Base-by-base conservation (phyloP, 2,329 filamentous ascomycete species). In the Fusarium xyrophilum region DNA sequence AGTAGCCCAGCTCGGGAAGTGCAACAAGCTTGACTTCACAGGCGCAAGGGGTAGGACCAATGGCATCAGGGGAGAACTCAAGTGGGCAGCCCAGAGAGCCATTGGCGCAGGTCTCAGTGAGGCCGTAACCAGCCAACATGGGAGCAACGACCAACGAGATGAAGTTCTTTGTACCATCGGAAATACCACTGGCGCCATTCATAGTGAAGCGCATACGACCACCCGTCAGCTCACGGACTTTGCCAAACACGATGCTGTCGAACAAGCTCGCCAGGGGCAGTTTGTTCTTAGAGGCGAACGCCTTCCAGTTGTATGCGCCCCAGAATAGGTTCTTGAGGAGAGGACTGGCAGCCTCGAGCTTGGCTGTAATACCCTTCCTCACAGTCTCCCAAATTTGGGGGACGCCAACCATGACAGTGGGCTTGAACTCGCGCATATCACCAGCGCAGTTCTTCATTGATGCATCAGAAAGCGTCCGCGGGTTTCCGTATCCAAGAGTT, bases 341-440 rank as follows among this genome's bases (percentile, higher is more conserved):
- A n/a, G 85, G 79, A 74, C 89, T 89, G 65, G 91, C 86, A 60
- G 86, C 82, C 76, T 92, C 90, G 63, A 98, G 89, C 79, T 93
- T 93, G 73, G 83, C 81, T 68, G 95, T 83, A 74, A 99, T 92
- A 56, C 96, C 96, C 84, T 99, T 99, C 84, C 93, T 95, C 74
- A 99, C 91, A 2, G 93, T 94, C 82, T 99, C 96, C 94, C 95
- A 99, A 33, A 99, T 91, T 61, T 96, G 94, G 3, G 96, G 96
- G 6, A 99, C 96, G 78, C 96, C 96, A 39, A 97, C 91, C 77
- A 99, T 87, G 76, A 97, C 87, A 4, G 93, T 96, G 2, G 96
- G 96, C 73, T 87, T 87, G 77, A 98, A 91, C 76, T 97, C 94
- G 64, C 92, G 91, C 81, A 99, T 97, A 74, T 99, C 96, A 72